Evolutionary conservation across 2,329 filamentous ascomycete species (phyloP), one percentile per base, ranked within the genome.

Genomic region (Ceratocystiopsis sp.): DNA sequence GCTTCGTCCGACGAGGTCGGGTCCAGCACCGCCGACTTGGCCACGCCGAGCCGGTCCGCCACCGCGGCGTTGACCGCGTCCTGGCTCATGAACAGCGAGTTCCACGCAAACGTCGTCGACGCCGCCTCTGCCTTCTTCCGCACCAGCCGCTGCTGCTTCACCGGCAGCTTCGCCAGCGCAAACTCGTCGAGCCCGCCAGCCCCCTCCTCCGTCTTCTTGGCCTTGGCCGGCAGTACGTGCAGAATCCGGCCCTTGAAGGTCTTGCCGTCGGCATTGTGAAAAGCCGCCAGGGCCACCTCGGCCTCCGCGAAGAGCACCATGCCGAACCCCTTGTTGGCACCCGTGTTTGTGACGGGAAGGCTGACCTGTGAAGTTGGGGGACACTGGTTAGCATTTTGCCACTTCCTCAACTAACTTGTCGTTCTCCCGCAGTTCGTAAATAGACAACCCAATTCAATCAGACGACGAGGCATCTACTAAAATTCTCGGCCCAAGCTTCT

Each of bases 391-490:
- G 41, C 42, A 38, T 37, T 21, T 21, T 21, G n/a, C 21, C 21
- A 21, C 8, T 21, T 21, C 8, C 8, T 21, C n/a, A n/a, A n/a
- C n/a, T n/a, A n/a, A n/a, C n/a, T 35, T 41, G 19, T 32, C 4
- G 34, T 15, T 33, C 4, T 18, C 33, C 14, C 35, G 29, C 13
- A 21, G 14, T 25, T 16, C 29, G 5, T 11, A 8, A 18, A 39
- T 16, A 35, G 13, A 38, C 6, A 34, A 25, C 29, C 14, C 29
- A 35, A 32, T 8, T n/a, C 17, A 19, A 37, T 87, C 81, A 91
- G 85, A 73, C 68, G 64, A 80, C 85, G 78, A 87, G 82, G 84
- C 84, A 94, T 96, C 89, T 98, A 98, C 91, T 95, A 98, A 94
- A 93, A 94, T 91, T 82, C 74, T 84, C 79, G 86, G 79, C 80